phyloP scores from a whole-genome alignment of 768 basidiomycete genomes.

The Gelatoporia subvermispora region DNA sequence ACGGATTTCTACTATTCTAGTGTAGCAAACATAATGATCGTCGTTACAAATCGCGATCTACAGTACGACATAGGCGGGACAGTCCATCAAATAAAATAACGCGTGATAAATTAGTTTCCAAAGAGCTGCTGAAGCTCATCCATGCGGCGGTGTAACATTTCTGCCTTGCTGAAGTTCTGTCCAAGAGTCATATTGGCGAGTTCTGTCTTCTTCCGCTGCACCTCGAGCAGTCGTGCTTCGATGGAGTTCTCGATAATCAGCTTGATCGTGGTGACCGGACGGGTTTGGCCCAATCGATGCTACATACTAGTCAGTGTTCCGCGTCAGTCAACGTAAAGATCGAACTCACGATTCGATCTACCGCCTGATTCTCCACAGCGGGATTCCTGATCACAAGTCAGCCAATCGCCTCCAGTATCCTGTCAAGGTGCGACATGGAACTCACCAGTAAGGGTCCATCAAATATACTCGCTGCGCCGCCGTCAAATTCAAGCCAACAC shows the following conservation, averaged over 20 bases:
- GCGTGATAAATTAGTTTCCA: constrained; percentile 30
- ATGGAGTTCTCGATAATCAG: constrained; percentile 93
- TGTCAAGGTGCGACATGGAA: constrained; percentile 7
- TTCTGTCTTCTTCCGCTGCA: constrained; percentile 92
- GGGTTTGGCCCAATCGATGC: constrained; percentile 95
- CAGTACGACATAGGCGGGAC: not conserved
- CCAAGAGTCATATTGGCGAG: constrained; percentile 93
- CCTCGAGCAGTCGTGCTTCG: constrained; percentile 86
- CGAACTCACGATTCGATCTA: constrained; percentile 86
- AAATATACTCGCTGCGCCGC: constrained; percentile 91
- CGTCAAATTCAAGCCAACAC: constrained; percentile 94
- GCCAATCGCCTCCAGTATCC: not conserved
- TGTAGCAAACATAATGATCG: too few relatives aligned
- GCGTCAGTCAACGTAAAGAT: not conserved
- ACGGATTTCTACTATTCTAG: not conserved
- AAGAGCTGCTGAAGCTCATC: constrained; percentile 83
- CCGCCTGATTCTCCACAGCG: constrained; percentile 95
- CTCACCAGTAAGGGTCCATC: constrained; percentile 94
- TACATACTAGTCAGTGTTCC: constrained; percentile 25
- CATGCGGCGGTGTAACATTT: constrained; percentile 81
- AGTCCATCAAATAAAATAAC: constrained; percentile 7
- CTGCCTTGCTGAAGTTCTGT: constrained; percentile 80
- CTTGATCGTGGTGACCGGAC: constrained; percentile 87
- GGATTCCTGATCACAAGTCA: constrained; percentile 66
- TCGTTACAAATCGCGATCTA: too few relatives aligned